phyloP scores from a whole-genome alignment of 768 basidiomycete species.

The Boletellus emodensis region DNA sequence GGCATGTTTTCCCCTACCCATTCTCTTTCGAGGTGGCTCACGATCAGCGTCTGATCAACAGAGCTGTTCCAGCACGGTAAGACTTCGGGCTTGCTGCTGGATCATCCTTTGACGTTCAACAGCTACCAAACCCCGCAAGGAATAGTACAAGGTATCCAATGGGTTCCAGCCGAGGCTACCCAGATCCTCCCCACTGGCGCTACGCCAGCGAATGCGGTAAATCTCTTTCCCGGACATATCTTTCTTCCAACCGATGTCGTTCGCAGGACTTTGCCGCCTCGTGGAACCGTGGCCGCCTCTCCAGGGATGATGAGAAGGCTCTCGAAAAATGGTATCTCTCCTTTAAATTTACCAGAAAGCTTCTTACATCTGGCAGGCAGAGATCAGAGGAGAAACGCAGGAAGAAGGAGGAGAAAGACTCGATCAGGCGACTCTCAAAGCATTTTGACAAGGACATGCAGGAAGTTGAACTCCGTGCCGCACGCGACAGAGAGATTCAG shows the following conservation, averaged over 20 bases:
- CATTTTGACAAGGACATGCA: constrained; percentile 41
- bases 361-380: constrained; percentile 38
- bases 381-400: constrained; percentile 48
- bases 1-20: constrained; percentile 38
- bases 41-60: constrained; percentile 28
- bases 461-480: constrained; percentile 53
- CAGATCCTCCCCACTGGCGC: constrained; percentile 57
- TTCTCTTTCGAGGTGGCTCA: constrained; percentile 9
- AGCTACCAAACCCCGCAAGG: constrained; percentile 74
- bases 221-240: constrained; percentile 16
- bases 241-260: constrained; percentile 2
- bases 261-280: constrained; percentile 56
- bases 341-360: background rate
- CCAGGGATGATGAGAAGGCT: constrained; percentile 38
- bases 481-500: constrained; percentile 55
- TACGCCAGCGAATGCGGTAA: constrained; percentile 53
- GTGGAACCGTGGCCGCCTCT: constrained; percentile 45
- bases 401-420: constrained; percentile 47
- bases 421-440: constrained; percentile 36
- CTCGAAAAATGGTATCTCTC: constrained; percentile 43
- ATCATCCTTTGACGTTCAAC: constrained; percentile 10
- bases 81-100: constrained; percentile 11
- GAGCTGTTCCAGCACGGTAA: constrained; percentile 74
- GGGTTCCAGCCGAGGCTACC: constrained; percentile 67
- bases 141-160: constrained; percentile 59